phyloP scores from a whole-genome alignment of 345 rosid species.

The Turnera subulata region DNA sequence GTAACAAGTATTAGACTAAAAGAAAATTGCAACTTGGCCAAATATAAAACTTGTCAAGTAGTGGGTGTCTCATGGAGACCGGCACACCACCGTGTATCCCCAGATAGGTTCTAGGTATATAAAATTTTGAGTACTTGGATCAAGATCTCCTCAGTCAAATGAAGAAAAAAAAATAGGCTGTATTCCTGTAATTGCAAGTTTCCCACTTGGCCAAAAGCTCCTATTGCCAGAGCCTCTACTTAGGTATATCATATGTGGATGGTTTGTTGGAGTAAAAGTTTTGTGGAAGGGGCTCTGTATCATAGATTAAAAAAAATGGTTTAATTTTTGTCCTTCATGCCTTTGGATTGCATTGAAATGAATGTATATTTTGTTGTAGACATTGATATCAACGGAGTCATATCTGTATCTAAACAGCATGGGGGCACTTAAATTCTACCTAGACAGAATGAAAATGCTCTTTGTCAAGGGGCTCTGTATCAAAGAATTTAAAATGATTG shows the following conservation, averaged over 20 bases:
- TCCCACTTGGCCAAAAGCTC: neutral
- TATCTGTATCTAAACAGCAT: too few relatives aligned
- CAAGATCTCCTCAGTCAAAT: neutral
- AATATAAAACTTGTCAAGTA: too few relatives aligned
- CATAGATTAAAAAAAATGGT: neutral
- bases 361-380: slow-evolving; percentile 1
- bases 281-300: slow-evolving; percentile 27
- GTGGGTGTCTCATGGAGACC: too few relatives aligned
- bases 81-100: too few relatives aligned
- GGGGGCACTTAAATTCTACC: too few relatives aligned
- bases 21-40: too few relatives aligned
- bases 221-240: neutral
- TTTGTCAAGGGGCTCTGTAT: neutral
- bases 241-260: neutral
- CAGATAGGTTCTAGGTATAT: too few relatives aligned
- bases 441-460: neutral
- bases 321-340: neutral
- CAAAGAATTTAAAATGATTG: neutral
- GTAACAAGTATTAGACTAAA: too few relatives aligned
- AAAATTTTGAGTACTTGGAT: neutral
- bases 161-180: too few relatives aligned
- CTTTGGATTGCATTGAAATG: slow-evolving; percentile 11
- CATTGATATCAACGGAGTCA: neutral
- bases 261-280: slow-evolving; percentile 2
- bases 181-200: neutral